phyloP scores from a whole-genome alignment of 2,329 filamentous ascomycete genomes.

The Amphichorda felina region DNA sequence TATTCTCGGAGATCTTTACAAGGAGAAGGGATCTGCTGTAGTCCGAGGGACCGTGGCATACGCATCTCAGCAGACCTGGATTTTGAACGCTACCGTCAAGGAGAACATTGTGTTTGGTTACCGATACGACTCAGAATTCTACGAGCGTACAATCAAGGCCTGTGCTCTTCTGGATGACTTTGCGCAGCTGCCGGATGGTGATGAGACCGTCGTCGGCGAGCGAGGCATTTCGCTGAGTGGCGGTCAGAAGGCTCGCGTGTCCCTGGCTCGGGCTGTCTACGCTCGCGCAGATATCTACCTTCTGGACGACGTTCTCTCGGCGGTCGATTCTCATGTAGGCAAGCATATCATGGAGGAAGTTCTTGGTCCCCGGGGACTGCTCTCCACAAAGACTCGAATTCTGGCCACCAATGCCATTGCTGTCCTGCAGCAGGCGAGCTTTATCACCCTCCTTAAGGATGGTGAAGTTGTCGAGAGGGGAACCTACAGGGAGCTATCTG shows the following conservation, averaged over 20 bases:
- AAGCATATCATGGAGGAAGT: slow-evolving; percentile 92
- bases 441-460: slow-evolving; percentile 74
- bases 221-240: slow-evolving; percentile 92
- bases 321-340: slow-evolving; percentile 96
- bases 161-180: slow-evolving; percentile 91
- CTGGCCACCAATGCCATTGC: slow-evolving; percentile 92
- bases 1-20: slow-evolving; percentile 86
- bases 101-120: slow-evolving; percentile 98
- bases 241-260: slow-evolving; percentile 89
- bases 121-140: slow-evolving; percentile 85
- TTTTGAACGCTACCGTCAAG: slow-evolving; percentile 94
- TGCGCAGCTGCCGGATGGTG: slow-evolving; percentile 81
- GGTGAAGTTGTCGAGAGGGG: slow-evolving; percentile 77
- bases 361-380: slow-evolving; percentile 70
- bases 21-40: slow-evolving; percentile 70
- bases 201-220: slow-evolving; percentile 93
- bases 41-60: slow-evolving; percentile 80
- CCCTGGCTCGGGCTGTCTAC: slow-evolving; percentile 87
- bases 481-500: slow-evolving; percentile 81
- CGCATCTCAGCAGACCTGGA: slow-evolving; percentile 87
- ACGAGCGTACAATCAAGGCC: slow-evolving; percentile 82
- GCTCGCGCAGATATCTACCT: slow-evolving; percentile 94
- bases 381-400: slow-evolving; percentile 79
- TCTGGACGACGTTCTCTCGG: slow-evolving; percentile 86
- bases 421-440: slow-evolving; percentile 80